A percentile compares a stretch with the other conserved stretches of the same genome.
Conservation (phyloP, 1,284 basidiomycete genomes). For the Microbotryum violaceum region DNA sequence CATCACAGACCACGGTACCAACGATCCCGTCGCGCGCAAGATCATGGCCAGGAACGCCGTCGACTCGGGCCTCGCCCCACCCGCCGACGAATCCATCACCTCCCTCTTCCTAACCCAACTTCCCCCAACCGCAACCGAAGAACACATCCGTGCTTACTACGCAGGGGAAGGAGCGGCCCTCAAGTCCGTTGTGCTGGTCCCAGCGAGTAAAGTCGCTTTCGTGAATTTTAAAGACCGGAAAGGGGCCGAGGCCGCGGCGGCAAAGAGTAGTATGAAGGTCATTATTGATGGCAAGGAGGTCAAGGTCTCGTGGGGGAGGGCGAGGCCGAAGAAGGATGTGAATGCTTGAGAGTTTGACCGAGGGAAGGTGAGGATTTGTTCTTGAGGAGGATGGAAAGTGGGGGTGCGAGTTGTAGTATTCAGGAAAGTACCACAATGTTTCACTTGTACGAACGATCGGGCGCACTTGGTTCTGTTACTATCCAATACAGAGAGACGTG, state of each 20-base stretch:
- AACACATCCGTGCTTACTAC: constrained; percentile 67
- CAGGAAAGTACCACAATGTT: too few species aligned
- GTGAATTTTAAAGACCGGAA: constrained; percentile 79
- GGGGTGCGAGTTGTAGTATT: too few species aligned
- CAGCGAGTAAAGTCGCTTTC: constrained; percentile 85
- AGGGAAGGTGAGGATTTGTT: too few species aligned
- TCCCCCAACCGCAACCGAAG: constrained; percentile 63
- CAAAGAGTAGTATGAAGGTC: constrained; percentile 76
- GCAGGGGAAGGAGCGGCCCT: constrained; percentile 56
- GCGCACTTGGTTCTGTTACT: too few species aligned
- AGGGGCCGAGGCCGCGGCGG: constrained; percentile 75
- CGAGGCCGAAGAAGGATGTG: constrained; percentile 41
- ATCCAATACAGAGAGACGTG: too few species aligned
- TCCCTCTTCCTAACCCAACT: constrained; percentile 86
- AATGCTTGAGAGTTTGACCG: not conserved
- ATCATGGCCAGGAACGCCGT: constrained; percentile 69
- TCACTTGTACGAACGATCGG: too few species aligned
- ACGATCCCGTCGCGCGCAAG: constrained; percentile 84
- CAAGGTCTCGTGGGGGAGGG: constrained; percentile 71
- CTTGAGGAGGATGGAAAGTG: too few species aligned
- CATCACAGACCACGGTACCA: constrained; percentile 60
- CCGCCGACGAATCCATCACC: constrained; percentile 76
- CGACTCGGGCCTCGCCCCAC: constrained; percentile 71
- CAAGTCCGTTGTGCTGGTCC: constrained; percentile 77
- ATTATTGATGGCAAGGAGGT: constrained; percentile 71